Evolutionary conservation across 495 filamentous ascomycete genomes (phyloP).

Genomic region (Trichoderma gamsii): DNA sequence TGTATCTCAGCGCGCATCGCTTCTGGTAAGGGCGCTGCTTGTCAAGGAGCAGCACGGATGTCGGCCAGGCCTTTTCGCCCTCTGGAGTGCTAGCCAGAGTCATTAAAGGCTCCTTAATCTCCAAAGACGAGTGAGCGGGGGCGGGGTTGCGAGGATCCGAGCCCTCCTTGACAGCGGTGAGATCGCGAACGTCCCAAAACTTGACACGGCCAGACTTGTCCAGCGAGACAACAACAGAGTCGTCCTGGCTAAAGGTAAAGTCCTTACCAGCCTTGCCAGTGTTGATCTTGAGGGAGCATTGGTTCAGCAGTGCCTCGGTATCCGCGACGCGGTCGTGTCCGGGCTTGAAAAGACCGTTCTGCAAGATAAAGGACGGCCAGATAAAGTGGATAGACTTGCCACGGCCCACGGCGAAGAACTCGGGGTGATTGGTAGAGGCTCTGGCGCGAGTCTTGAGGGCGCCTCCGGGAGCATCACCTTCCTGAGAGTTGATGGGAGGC

Average conservation of each 20-base stretch:
- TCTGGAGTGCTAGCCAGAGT: conserved; percentile 72
- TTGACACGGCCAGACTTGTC: conserved; percentile 93
- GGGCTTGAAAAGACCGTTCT: conserved; percentile 60
- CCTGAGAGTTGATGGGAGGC: conserved; percentile 67
- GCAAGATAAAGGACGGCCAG: conserved; percentile 69
- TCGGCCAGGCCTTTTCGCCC: conserved; percentile 86
- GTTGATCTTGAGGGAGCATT: conserved; percentile 82
- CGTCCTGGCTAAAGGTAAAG: conserved; percentile 94
- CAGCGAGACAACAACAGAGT: conserved; percentile 86
- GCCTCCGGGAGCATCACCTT: conserved; percentile 76
- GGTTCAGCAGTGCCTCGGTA: conserved; percentile 75
- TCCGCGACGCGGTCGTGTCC: conserved; percentile 70
- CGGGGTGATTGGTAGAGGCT: conserved; percentile 76
- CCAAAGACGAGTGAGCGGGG: conserved; percentile 51
- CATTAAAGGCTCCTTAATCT: conserved; percentile 70
- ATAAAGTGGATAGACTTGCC: conserved; percentile 94
- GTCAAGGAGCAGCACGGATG: conserved; percentile 90
- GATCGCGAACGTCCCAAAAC: conserved; percentile 90
- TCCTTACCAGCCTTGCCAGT: conserved; percentile 98
- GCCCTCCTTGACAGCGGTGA: conserved; percentile 53
- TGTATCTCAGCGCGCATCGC: conserved; percentile 79
- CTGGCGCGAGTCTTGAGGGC: conserved; percentile 94
- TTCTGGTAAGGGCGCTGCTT: conserved; percentile 87
- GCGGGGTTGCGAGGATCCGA: conserved; percentile 46
- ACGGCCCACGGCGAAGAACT: conserved; percentile 90